phyloP scores from a whole-genome alignment of 2,329 filamentous ascomycete species.

The Colletotrichum caudatum region DNA sequence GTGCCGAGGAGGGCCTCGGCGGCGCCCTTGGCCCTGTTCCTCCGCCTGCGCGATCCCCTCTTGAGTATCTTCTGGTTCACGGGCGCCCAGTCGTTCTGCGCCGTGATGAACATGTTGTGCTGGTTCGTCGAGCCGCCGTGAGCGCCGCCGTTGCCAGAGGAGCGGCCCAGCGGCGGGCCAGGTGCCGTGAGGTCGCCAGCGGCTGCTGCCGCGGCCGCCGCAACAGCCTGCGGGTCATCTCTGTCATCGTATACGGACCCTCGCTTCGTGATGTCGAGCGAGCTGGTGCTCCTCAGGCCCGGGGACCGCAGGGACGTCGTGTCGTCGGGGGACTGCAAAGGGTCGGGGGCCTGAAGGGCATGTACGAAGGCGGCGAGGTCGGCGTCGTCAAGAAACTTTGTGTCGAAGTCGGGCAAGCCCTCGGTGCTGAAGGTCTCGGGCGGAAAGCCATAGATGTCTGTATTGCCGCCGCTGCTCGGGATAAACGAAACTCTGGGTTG shows the following conservation, averaged over 20 bases:
- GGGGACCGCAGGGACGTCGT: constrained; percentile 56
- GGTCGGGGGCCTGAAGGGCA: constrained; percentile 85
- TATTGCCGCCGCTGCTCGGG: constrained; percentile 22
- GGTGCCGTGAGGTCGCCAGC: constrained; percentile 51
- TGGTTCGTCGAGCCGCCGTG: constrained; percentile 44
- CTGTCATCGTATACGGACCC: constrained; percentile 50
- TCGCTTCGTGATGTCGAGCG: constrained; percentile 57
- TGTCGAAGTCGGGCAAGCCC: constrained; percentile 81
- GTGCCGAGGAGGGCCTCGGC: constrained; percentile 60
- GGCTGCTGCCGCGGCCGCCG: constrained; percentile 55
- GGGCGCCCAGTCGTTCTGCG: constrained; percentile 95
- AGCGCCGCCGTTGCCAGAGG: constrained; percentile 31
- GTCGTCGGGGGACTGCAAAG: constrained; percentile 72
- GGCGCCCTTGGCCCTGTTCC: constrained; percentile 54
- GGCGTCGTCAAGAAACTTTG: constrained; percentile 79
- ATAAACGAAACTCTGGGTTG: constrained; percentile 41
- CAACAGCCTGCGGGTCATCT: constrained; percentile 52
- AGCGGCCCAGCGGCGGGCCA: constrained; percentile 11
- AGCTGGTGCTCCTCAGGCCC: constrained; percentile 55
- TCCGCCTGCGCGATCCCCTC: constrained; percentile 49
- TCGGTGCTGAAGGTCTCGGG: constrained; percentile 75
- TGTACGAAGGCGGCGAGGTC: constrained; percentile 83
- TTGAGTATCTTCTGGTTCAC: constrained; percentile 77
- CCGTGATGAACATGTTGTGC: constrained; percentile 78
- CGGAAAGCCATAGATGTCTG: constrained; percentile 67